Conservation (phyloP, 257 asterid species). For the Solanum tarijense region DNA sequence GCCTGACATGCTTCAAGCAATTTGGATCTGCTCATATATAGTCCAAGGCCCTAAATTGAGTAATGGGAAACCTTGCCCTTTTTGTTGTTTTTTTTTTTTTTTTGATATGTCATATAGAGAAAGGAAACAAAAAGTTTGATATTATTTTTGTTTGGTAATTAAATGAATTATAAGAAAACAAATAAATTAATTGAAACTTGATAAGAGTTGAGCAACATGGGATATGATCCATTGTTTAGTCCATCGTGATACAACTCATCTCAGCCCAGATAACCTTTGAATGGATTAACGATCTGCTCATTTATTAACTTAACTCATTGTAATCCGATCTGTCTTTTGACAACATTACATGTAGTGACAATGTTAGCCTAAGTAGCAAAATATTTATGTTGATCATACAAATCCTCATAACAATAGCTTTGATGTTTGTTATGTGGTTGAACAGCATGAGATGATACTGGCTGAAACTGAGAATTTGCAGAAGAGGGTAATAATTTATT, state of each 20-base stretch:
- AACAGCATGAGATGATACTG: slow-evolving; percentile 82
- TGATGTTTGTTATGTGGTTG: background rate
- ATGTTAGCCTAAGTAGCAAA: background rate
- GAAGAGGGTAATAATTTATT: slow-evolving; percentile 57
- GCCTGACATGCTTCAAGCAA: background rate
- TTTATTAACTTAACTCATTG: background rate
- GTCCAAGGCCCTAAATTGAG: background rate
- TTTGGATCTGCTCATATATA: background rate
- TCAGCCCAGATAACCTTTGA: background rate
- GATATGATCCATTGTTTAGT: background rate
- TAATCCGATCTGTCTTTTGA: background rate
- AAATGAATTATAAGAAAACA: background rate
- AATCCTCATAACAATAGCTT: background rate
- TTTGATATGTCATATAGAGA: background rate
- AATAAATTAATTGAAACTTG: background rate
- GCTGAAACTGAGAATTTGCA: slow-evolving; percentile 74
- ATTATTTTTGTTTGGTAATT: background rate
- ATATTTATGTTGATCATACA: background rate
- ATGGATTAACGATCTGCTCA: background rate
- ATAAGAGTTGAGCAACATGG: background rate
- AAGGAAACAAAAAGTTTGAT: background rate
- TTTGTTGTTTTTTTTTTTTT: background rate
- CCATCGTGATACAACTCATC: background rate
- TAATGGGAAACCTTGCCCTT: background rate
- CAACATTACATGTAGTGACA: background rate